phyloP scores from a whole-genome alignment of 139 green algal species.

The Dunaliella primolecta region DNA sequence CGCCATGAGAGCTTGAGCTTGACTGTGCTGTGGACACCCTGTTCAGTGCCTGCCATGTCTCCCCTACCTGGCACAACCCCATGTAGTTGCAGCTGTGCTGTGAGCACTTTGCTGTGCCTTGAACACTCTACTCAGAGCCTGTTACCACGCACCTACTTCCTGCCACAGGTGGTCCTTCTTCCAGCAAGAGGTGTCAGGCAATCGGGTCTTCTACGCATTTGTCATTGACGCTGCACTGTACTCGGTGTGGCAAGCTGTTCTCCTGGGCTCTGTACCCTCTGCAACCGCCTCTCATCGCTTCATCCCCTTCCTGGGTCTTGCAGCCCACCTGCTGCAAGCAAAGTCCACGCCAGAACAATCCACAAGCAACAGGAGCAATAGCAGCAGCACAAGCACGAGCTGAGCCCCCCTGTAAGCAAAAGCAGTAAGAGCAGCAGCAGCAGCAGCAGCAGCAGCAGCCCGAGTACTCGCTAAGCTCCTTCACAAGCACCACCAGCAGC shows the following conservation, averaged over 20 bases:
- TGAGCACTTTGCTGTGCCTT: too few species aligned
- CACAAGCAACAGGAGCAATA: too few species aligned
- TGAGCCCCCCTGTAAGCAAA: too few species aligned
- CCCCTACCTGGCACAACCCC: background rate
- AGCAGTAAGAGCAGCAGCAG: too few species aligned
- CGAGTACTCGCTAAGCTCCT: too few species aligned
- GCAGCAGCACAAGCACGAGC: too few species aligned
- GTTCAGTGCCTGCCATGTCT: background rate
- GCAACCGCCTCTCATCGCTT: constrained; percentile 39
- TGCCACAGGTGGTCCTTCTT: background rate
- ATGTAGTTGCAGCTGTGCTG: background rate
- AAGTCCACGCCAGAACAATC: background rate
- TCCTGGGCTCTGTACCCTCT: constrained; percentile 54
- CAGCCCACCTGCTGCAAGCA: constrained; percentile 47
- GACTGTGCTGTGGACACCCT: too few species aligned
- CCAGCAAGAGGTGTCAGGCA: background rate
- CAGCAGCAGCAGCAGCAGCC: too few species aligned
- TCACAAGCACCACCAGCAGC: too few species aligned
- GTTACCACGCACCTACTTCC: too few species aligned
- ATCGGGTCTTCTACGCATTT: constrained; percentile 80
- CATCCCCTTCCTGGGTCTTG: constrained; percentile 78
- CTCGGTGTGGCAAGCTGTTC: constrained; percentile 65
- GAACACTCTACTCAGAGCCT: too few species aligned
- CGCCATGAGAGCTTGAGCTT: too few species aligned
- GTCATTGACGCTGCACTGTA: constrained; percentile 72